Evolutionary conservation across 768 basidiomycete genomes (phyloP).

Genomic region (Pleurotus citrinopileatus): DNA sequence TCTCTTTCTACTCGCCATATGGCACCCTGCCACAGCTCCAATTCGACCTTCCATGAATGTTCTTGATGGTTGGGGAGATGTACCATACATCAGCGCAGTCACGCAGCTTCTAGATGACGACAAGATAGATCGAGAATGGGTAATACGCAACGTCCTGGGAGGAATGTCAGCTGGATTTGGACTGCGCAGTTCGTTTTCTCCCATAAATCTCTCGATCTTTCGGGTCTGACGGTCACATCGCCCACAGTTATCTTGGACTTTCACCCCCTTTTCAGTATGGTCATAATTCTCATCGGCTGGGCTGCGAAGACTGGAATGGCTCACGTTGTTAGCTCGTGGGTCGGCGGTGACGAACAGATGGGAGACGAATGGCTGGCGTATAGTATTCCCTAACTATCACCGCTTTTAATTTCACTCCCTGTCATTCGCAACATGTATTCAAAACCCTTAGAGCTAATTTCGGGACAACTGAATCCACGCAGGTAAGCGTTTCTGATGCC

Average conservation of each 20-base stretch:
- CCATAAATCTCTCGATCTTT: not conserved
- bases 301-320: slow-evolving; percentile 63
- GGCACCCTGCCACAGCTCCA: slow-evolving; percentile 49
- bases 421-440: not conserved
- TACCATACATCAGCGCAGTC: slow-evolving; percentile 33
- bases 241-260: slow-evolving; percentile 71
- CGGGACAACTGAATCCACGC: too few relatives aligned
- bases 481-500: too few relatives aligned
- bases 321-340: slow-evolving; percentile 61
- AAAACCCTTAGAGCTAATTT: too few relatives aligned
- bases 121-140: slow-evolving; percentile 77
- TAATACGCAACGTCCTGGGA: slow-evolving; percentile 78
- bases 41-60: not conserved
- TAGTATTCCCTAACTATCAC: slow-evolving; percentile 59
- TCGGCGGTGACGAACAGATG: slow-evolving; percentile 53
- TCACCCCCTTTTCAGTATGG: slow-evolving; percentile 68
- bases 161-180: slow-evolving; percentile 89
- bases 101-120: slow-evolving; percentile 68
- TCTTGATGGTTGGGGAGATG: slow-evolving; percentile 17
- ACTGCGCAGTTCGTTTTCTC: slow-evolving; percentile 55
- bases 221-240: not conserved
- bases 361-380: slow-evolving; percentile 80
- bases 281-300: slow-evolving; percentile 79
- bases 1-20: slow-evolving; percentile 78
- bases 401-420: not conserved